Evolutionary conservation across 495 filamentous ascomycete species (phyloP), one percentile per base, ranked within the genome.

Genomic region (Tuber aestivum): DNA sequence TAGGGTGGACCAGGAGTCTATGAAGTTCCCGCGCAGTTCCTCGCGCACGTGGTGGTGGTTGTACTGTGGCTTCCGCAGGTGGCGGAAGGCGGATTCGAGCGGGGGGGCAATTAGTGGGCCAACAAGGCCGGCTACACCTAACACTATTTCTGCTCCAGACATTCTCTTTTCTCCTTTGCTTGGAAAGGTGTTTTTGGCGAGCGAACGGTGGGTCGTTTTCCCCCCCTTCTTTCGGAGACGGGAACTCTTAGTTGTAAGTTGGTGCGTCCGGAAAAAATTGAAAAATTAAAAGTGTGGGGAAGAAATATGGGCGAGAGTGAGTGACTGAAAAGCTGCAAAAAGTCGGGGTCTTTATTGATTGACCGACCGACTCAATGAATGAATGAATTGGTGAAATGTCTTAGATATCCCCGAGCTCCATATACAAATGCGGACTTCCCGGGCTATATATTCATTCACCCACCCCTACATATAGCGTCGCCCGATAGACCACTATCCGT

Each of bases 61-160:
- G 32, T 77, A 77, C 16, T 41, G 76, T 5, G 76, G 69, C 9
- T 77, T 77, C 38, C 50, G 76, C 38, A 40, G 65, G 35, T 37
- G 45, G 56, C 56, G 56, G 23, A 77, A 23, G 3, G 72, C 41
- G n/a, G 73, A 72, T 56, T 50, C 76, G 16, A 72, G 14, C 23
- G 76, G 76, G 32, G 73, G 48, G 14, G 69, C 48, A 23, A 77
- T 38, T 44, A 77, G 27, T 32, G 76, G 76, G 27, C 72, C 41
- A 2, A 77, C 48, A 41, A 75, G 68, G n/a, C 76, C 69, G 41
- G 69, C 73, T 18, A 77, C 74, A 10, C 76, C 76, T 12, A 77
- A 40, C 8, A 77, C 18, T 50, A 75, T 38, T 41, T 77, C 76
- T 48, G 73, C 44, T 35, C 76, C 76, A 20, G 76, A 41, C 76